Evolutionary conservation across 2,329 filamentous ascomycete genomes (phyloP).

Genomic region (Diatrype stigma): DNA sequence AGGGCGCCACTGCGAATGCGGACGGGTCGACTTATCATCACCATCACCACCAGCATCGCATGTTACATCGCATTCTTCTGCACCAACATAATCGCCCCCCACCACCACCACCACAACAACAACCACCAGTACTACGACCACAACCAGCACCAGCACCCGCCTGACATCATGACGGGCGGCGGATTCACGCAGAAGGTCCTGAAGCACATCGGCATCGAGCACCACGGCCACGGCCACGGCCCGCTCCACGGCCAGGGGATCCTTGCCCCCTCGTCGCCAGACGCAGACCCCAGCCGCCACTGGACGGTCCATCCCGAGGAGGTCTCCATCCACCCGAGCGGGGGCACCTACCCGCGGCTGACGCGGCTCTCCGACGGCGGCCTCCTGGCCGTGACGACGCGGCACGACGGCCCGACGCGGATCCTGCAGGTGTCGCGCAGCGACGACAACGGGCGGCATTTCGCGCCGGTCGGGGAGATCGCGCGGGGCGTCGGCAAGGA

Average conservation of each 20-base stretch:
- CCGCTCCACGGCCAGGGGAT: too few species aligned
- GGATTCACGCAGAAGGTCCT: conserved; percentile 9
- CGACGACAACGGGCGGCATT: conserved; percentile 37
- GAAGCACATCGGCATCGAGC: conserved; percentile 6
- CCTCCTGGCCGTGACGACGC: conserved; percentile 42
- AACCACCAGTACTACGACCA: not conserved
- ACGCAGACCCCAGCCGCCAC: not conserved
- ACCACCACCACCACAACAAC: too few species aligned
- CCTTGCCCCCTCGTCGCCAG: not conserved
- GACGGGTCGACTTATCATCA: too few species aligned
- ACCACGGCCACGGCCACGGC: too few species aligned
- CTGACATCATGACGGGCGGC: not conserved
- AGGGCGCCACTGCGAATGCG: too few species aligned
- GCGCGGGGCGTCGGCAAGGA: conserved; percentile 36
- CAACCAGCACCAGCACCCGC: not conserved
- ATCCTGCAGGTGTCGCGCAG: conserved; percentile 40
- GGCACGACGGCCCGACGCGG: conserved; percentile 32
- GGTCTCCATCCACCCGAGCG: conserved; percentile 33
- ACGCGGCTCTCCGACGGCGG: conserved; percentile 39
- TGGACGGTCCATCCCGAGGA: conserved; percentile 42
- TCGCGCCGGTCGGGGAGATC: conserved; percentile 38
- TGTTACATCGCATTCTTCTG: not conserved
- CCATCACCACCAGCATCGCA: not conserved
- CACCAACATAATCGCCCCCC: not conserved
- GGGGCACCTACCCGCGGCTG: conserved; percentile 44